Percentiles rank a stretch among this genome's conserved stretches.
These are phyloP conservation scores for Babesia gibsoni DNA, from an alignment of 169 alveolate genomes.

Conservation along the genomic window DNA sequence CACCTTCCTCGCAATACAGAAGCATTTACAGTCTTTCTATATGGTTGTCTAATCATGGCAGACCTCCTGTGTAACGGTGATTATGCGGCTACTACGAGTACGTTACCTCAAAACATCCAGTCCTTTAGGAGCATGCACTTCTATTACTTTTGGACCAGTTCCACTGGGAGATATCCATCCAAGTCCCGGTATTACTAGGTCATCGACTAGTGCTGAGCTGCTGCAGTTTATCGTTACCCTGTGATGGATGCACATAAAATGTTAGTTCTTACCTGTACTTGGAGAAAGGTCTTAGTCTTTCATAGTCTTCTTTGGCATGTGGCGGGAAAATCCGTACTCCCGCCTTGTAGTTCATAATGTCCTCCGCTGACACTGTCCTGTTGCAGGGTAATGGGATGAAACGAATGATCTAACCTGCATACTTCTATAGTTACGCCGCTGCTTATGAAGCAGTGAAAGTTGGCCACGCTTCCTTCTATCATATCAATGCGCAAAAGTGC, in stretches of 20 bases:
- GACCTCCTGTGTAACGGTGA: slow-evolving; percentile 39
- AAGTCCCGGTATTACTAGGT: slow-evolving; percentile 76
- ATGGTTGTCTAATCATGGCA: slow-evolving; percentile 41
- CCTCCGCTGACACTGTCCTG: slow-evolving; percentile 56
- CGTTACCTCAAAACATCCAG: slow-evolving; percentile 59
- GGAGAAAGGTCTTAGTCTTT: slow-evolving; percentile 16
- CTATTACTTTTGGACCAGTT: slow-evolving; percentile 70
- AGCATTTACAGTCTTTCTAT: slow-evolving; percentile 6
- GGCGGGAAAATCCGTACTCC: slow-evolving; percentile 69
- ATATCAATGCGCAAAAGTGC: slow-evolving; percentile 67
- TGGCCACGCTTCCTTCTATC: slow-evolving; percentile 37
- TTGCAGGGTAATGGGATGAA: not conserved
- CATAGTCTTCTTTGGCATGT: slow-evolving; percentile 49
- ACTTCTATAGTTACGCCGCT: slow-evolving; percentile 36
- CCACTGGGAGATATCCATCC: slow-evolving; percentile 81
- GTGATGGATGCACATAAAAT: not conserved
- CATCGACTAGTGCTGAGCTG: slow-evolving; percentile 69
- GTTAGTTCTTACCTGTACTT: slow-evolving; percentile 49
- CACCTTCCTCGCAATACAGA: slow-evolving; percentile 35
- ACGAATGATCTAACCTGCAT: slow-evolving; percentile 30
- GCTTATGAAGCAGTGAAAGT: slow-evolving; percentile 20
- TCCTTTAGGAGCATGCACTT: slow-evolving; percentile 75
- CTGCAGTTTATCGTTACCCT: slow-evolving; percentile 48
- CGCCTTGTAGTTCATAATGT: slow-evolving; percentile 64
- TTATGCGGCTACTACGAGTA: not conserved